Conservation (phyloP, 2,329 filamentous ascomycete species). For the Diaporthe sp. region DNA sequence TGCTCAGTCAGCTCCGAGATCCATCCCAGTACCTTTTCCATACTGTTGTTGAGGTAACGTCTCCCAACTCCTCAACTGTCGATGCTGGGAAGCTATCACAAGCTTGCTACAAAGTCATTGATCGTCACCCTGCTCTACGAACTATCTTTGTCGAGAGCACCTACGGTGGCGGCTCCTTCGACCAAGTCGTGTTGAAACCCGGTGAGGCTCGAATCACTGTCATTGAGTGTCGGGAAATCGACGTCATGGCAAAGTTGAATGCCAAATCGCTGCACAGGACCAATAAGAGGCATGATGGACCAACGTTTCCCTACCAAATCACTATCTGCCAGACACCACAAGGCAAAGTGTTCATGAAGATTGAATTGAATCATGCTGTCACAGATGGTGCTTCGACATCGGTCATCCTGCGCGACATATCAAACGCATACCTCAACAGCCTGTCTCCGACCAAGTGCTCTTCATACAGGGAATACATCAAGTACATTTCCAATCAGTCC, state of each 20-base stretch:
- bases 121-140: slow-evolving; percentile 43
- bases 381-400: slow-evolving; percentile 45
- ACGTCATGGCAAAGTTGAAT: neutral
- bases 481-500: slow-evolving; percentile 5
- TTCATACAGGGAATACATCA: slow-evolving; percentile 13
- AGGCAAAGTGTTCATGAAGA: slow-evolving; percentile 41
- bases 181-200: slow-evolving; percentile 43
- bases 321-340: slow-evolving; percentile 40
- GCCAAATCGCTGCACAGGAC: neutral
- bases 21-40: slow-evolving; percentile 43
- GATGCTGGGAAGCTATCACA: slow-evolving; percentile 34
- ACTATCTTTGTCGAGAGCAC: slow-evolving; percentile 45
- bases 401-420: slow-evolving; percentile 43
- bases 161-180: slow-evolving; percentile 42
- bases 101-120: slow-evolving; percentile 43
- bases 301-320: slow-evolving; percentile 1
- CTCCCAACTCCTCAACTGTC: slow-evolving; percentile 6
- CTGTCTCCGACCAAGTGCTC: neutral
- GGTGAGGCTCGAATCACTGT: slow-evolving; percentile 41
- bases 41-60: slow-evolving; percentile 41
- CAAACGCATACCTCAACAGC: neutral
- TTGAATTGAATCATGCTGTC: slow-evolving; percentile 45
- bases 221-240: slow-evolving; percentile 40
- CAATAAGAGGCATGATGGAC: neutral
- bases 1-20: slow-evolving; percentile 45